phyloP scores from a whole-genome alignment of 2,329 filamentous ascomycete species.

The Tetracladium maxilliforme region DNA sequence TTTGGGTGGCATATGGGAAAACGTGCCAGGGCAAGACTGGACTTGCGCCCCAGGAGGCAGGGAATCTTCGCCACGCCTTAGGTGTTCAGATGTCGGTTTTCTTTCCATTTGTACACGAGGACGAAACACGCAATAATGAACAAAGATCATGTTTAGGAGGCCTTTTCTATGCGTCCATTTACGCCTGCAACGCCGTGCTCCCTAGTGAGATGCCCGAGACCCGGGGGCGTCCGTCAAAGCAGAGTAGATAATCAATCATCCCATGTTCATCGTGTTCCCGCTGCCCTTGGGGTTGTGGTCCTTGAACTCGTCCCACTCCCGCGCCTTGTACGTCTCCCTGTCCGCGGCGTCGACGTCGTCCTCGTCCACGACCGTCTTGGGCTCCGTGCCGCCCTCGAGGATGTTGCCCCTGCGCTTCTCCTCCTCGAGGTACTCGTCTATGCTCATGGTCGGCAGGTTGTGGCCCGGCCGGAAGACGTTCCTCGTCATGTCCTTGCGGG shows the following conservation, averaged over 20 bases:
- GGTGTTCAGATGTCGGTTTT: too few relatives aligned
- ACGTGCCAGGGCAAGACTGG: too few relatives aligned
- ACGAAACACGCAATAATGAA: too few relatives aligned
- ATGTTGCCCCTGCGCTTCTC: constrained; percentile 75
- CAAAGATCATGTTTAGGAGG: too few relatives aligned
- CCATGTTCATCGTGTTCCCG: constrained; percentile 73
- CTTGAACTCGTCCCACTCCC: constrained; percentile 88
- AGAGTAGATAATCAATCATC: constrained; percentile 19
- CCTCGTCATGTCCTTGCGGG: constrained; percentile 57
- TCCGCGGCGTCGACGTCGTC: constrained; percentile 83
- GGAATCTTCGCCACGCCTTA: too few relatives aligned
- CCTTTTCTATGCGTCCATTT: too few relatives aligned
- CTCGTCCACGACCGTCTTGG: constrained; percentile 61
- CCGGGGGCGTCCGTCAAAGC: not conserved
- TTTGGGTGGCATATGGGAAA: too few relatives aligned
- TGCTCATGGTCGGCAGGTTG: constrained; percentile 91
- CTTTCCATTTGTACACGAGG: too few relatives aligned
- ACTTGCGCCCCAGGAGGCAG: too few relatives aligned
- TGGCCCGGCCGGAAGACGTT: constrained; percentile 85
- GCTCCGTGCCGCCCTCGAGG: constrained; percentile 77
- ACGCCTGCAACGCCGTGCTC: too few relatives aligned
- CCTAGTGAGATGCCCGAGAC: too few relatives aligned
- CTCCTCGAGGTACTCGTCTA: constrained; percentile 94
- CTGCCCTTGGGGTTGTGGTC: constrained; percentile 78
- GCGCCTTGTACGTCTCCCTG: constrained; percentile 80